These are phyloP conservation scores for Cutaneotrichosporon sp. DNA, from an alignment of 1,284 basidiomycete genomes.

Conservation along the genomic window DNA sequence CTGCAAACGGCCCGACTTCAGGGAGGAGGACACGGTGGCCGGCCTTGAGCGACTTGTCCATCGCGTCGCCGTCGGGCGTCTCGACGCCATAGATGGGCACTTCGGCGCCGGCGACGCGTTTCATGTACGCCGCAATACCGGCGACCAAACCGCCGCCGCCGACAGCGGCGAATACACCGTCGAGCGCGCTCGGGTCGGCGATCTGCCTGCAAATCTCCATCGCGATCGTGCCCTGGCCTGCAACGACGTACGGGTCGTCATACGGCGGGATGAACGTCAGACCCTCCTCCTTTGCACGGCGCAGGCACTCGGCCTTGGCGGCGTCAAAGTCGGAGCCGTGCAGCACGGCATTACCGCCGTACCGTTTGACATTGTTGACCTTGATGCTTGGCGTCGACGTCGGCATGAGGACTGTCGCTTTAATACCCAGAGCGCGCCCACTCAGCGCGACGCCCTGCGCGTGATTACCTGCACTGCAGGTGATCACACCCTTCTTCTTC, in stretches of 20 bases:
- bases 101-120: slow-evolving; percentile 80
- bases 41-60: slow-evolving; percentile 69
- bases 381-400: slow-evolving; percentile 93
- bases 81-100: slow-evolving; percentile 88
- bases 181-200: slow-evolving; percentile 65
- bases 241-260: slow-evolving; percentile 94
- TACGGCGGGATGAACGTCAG: slow-evolving; percentile 94
- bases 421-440: slow-evolving; percentile 75
- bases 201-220: slow-evolving; percentile 90
- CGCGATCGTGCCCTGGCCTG: slow-evolving; percentile 92
- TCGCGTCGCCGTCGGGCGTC: slow-evolving; percentile 90
- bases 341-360: slow-evolving; percentile 91
- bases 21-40: slow-evolving; percentile 74
- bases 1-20: slow-evolving; percentile 94
- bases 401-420: slow-evolving; percentile 98
- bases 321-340: slow-evolving; percentile 93
- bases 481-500: slow-evolving; percentile 94
- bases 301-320: slow-evolving; percentile 88
- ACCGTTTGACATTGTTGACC: slow-evolving; percentile 82
- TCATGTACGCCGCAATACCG: slow-evolving; percentile 88
- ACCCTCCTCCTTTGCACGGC: slow-evolving; percentile 69
- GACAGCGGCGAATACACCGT: slow-evolving; percentile 82
- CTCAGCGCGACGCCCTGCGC: slow-evolving; percentile 97
- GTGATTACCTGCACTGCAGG: slow-evolving; percentile 97
- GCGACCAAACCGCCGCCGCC: slow-evolving; percentile 90